Conservation (phyloP, 2,329 filamentous ascomycete species). For the Arthroderma sp. region DNA sequence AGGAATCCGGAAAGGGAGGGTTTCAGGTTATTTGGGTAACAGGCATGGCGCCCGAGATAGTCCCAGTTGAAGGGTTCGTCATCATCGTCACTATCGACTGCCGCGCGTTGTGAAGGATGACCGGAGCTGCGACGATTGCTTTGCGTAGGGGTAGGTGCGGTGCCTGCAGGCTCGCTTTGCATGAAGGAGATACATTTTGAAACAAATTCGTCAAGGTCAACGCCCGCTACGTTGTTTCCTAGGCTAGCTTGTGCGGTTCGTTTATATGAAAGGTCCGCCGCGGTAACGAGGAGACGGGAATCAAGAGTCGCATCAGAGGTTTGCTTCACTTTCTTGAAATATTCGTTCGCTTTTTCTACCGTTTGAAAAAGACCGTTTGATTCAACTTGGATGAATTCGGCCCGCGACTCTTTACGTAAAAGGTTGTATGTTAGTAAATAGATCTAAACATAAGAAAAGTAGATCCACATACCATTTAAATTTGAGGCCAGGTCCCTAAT, state of each 20-base stretch:
- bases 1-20: conserved; percentile 74
- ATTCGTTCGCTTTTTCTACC: conserved; percentile 52
- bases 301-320: conserved; percentile 86
- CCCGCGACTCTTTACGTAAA: conserved; percentile 47
- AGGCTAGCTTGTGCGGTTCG: conserved; percentile 63
- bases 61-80: conserved; percentile 70
- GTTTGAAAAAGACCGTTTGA: conserved; percentile 55
- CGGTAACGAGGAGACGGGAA: conserved; percentile 68
- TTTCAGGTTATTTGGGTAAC: conserved; percentile 58
- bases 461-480: conserved; percentile 38
- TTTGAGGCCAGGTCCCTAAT: conserved; percentile 51
- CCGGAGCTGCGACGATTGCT: conserved; percentile 18
- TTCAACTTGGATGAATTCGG: conserved; percentile 56
- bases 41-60: conserved; percentile 65
- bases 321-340: conserved; percentile 62
- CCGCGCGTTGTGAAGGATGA: conserved; percentile 24
- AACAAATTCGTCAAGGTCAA: conserved; percentile 86
- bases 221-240: conserved; percentile 58
- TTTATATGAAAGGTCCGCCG: conserved; percentile 67
- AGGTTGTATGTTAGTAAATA: background rate
- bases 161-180: conserved; percentile 52
- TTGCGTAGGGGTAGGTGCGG: conserved; percentile 16
- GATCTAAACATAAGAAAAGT: background rate
- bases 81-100: conserved; percentile 53
- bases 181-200: conserved; percentile 84